Conservation (phyloP, 2,329 filamentous ascomycete genomes). For the Aureobasidium zeae region DNA sequence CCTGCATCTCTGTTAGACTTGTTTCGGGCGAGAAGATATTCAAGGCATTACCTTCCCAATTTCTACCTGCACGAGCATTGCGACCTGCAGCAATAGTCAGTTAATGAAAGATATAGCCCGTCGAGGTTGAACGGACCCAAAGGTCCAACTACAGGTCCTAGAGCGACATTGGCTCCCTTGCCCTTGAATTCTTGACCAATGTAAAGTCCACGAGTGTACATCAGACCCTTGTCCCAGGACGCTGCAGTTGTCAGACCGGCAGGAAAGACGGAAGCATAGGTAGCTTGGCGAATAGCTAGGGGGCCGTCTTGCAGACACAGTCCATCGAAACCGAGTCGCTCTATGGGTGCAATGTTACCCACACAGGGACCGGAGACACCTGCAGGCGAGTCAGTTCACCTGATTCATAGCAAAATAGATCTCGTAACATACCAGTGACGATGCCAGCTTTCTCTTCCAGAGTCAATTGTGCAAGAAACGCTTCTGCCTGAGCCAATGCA, state of each 20-base stretch:
- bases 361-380: slow-evolving; percentile 30
- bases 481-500: slow-evolving; percentile 19
- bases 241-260: slow-evolving; percentile 34
- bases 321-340: slow-evolving; percentile 25
- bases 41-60: slow-evolving; percentile 25
- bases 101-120: neutral
- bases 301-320: slow-evolving; percentile 35
- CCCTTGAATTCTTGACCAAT: slow-evolving; percentile 25
- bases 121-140: slow-evolving; percentile 23
- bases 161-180: slow-evolving; percentile 45
- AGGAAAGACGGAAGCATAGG: slow-evolving; percentile 31
- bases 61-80: slow-evolving; percentile 18
- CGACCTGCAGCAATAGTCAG: neutral
- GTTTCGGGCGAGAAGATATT: slow-evolving; percentile 26
- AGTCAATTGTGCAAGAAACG: slow-evolving; percentile 20
- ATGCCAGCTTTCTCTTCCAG: slow-evolving; percentile 21
- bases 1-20: slow-evolving; percentile 34
- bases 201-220: slow-evolving; percentile 25
- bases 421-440: slow-evolving; percentile 18
- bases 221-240: slow-evolving; percentile 30
- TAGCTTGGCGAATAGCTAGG: slow-evolving; percentile 31
- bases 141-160: slow-evolving; percentile 40
- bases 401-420: neutral
- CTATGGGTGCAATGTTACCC: slow-evolving; percentile 50
- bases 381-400: neutral